Base-by-base conservation (phyloP, 176 grass and related monocot species). In the Avena sativa region DNA sequence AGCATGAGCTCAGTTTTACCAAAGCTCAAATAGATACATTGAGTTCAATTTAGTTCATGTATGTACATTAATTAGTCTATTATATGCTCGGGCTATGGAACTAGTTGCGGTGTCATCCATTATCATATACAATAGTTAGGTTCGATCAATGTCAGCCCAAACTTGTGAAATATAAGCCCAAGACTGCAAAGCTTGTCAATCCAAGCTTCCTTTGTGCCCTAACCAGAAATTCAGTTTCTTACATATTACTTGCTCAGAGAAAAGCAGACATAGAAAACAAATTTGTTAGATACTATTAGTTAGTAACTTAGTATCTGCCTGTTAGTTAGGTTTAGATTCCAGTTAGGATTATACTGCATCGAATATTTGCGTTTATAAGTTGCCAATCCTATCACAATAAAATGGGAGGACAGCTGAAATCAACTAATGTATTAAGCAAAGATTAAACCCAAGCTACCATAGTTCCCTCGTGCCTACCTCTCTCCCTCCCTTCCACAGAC, bases 341-440 rank as follows among this genome's bases (percentile, higher is more conserved):
- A 67, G 28, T 36, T 32, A 67, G 64, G 64, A 67, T 67, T 67
- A 15, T 30, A 64, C 23, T 32, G 26, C 63, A 14, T 67, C 16
- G 64, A 66, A 66, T 66, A 66, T 15, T 63, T 23, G 12, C 14
- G 62, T 58, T 59, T n/a, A 66, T 34, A 34, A 66, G 63, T 66
- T 73, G 20, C 13, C 9, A 73, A 20, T 73, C 38, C 20, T 74
- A 74, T 74, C n/a, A 13, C n/a, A 74, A 50, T 14, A 50, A 25
- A 74, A 46, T 12, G 44, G 26, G 20, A 73, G 71, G 25, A 25
- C 44, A 48, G 50, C 50, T 74, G 71, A 49, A 74, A 49, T 49
- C 71, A 74, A 74, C 13, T 73, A 74, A 48, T 74, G 20, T 40
- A 66, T 66, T 34, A 69, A 40, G 15, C 66, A 70, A 70, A 70